Evolutionary conservation across 768 basidiomycete genomes (phyloP), one percentile per base, ranked within the genome.

Genomic region (Panellus pusillus): DNA sequence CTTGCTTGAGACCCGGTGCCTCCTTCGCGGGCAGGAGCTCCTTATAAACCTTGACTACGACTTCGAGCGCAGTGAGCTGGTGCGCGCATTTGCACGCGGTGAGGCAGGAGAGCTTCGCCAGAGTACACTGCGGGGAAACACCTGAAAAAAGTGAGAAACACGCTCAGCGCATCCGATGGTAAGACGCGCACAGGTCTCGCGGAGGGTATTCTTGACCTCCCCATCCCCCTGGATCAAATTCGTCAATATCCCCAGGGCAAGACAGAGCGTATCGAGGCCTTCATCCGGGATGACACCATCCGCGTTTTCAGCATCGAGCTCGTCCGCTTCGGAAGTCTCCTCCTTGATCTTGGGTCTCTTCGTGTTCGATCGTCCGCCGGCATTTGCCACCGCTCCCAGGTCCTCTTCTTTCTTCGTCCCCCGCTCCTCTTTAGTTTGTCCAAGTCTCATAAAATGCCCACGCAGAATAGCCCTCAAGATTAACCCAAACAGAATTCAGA

Each of bases 201-300:
- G 74, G 9, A 82, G 65, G 2, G 72, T 60, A 35, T 74, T 66
- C 40, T 80, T 81, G 9, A 78, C 75, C n/a, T 68, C 72, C 0
- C 76, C 74, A n/a, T 76, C 71, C 6, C 72, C 72, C 62, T 91
- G 87, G 0, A 89, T 81, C 39, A 92, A 71, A 66, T 91, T 92
- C 47, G 89, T 89, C 37, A 92, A 70, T 9, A 92, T 70, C 1
- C 85, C 91, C 6, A 93, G 76, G 6, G 84, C 79, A 24, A 93
- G 82, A 66, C 89, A 92, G 5, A 91, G 71, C 31, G 79, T 75
- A 64, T 93, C 91, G n/a, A 89, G 72, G 4, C 77, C 70, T 36
- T 79, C 74, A 5, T 75, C 70, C 0, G 68, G 62, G 14, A 61
- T 55, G 19, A 70, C 67, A 18, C 61, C 60, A 11, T 66, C 59